Base-by-base conservation (phyloP, 805 yeast genomes). In the Tetrapisispora arboricola region DNA sequence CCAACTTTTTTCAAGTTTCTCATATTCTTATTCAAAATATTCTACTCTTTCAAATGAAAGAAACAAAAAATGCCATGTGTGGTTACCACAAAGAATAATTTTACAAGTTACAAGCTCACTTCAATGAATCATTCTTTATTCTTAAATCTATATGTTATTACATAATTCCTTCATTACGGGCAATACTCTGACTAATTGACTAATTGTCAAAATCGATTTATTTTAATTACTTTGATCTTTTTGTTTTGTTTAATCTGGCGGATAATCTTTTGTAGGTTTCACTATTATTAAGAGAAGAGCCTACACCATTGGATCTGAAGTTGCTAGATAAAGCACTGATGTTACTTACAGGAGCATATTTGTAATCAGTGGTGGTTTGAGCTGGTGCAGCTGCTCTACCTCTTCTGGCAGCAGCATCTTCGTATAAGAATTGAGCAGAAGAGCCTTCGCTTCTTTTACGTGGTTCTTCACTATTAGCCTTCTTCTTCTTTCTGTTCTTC, bases 341-440 rank as follows among this genome's bases (percentile, higher is more conserved):
- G 52, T 74, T 77, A 47, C 83, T 83, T 55, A 71, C 78, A 42
- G 97, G 97, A 1, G 96, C 97, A 56, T 84, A 79, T 54, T 81
- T 83, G 67, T 85, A 88, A 44, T 90, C 94, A 12, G 86, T 76
- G 3, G 92, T 81, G 47, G 92, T 75, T 34, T 90, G 87, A 27
- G 81, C 78, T n/a, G 97, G 97, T 38, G 92, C 90, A 30, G 95
- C 95, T 4, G 97, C 96, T 61, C 97, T 75, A 62, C 84, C 84
- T 64, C 96, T 76, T 63, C 95, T 75, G 49, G 79, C 86, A 9
- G 96, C 96, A 52, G 84, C 80, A 58, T 83, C 88, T 65, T 87
- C 95, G 54, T 87, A 88, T 45, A 84, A 68, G 2, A 88, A 61
- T 61, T 73, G 79, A 36, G 64, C 66, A 21, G 61, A 50, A n/a